Conservation (phyloP, 148 eudicot genomes). For the Polygonum aviculare region DNA sequence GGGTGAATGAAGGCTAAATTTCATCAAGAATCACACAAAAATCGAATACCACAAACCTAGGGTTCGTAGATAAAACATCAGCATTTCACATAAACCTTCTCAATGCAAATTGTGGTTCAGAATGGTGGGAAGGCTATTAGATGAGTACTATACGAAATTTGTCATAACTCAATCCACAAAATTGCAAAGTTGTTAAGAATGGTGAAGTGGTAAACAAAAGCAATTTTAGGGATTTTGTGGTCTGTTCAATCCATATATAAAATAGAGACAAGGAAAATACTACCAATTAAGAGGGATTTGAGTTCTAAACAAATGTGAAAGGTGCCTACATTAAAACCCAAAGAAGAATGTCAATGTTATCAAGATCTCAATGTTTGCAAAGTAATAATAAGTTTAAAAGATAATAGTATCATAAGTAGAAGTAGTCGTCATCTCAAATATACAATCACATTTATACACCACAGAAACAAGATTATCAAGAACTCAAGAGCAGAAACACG, state of each 20-base stretch:
- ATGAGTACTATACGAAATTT: background rate
- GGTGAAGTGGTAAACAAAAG: background rate
- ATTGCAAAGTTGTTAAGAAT: background rate
- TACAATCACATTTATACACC: background rate
- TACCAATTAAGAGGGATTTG: background rate
- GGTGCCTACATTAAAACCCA: background rate
- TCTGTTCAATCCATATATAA: background rate
- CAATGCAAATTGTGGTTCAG: background rate
- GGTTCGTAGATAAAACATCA: too few relatives aligned
- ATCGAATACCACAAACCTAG: too few relatives aligned
- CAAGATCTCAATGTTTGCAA: too few relatives aligned
- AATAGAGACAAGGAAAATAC: background rate
- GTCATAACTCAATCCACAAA: background rate
- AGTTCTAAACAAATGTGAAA: background rate
- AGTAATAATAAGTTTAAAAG: constrained; percentile 12
- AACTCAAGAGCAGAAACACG: too few relatives aligned
- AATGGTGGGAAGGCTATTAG: constrained; percentile 3
- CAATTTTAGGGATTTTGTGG: background rate
- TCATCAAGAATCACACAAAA: too few relatives aligned
- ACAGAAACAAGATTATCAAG: background rate
- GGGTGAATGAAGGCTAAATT: too few relatives aligned
- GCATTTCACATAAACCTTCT: background rate
- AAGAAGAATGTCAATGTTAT: background rate
- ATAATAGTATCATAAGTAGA: background rate
- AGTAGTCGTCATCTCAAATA: background rate